A percentile compares a stretch with the other conserved stretches of the same genome.
Conservation (phyloP, 257 asterid species). For the Cinchona pubescens region DNA sequence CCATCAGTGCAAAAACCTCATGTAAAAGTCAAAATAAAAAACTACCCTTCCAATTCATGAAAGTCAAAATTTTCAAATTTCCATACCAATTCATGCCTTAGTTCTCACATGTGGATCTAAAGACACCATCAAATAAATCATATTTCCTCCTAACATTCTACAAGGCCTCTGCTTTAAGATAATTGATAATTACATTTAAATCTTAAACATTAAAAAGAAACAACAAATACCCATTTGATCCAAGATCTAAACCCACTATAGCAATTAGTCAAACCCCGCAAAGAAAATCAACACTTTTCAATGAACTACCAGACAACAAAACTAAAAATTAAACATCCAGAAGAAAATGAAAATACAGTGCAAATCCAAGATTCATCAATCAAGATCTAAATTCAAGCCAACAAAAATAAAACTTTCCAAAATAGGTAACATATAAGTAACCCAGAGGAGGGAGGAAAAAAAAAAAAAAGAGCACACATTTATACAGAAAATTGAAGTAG, state of each 20-base stretch:
- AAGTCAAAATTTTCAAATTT: too few relatives aligned
- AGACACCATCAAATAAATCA: too few relatives aligned
- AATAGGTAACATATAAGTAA: neutral
- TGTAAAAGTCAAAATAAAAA: neutral
- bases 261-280: constrained; percentile 6
- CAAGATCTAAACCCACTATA: constrained; percentile 30
- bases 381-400: constrained; percentile 19
- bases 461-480: neutral
- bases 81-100: too few relatives aligned
- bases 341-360: neutral
- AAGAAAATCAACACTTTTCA: neutral
- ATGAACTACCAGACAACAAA: neutral
- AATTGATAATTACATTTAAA: neutral
- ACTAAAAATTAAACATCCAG: neutral
- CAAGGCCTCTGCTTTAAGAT: neutral
- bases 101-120: too few relatives aligned
- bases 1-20: neutral
- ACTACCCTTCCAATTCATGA: neutral
- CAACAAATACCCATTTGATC: constrained; percentile 18
- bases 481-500: too few relatives aligned
- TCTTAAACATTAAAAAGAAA: neutral
- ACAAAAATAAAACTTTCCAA: neutral
- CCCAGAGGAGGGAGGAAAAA: too few relatives aligned
- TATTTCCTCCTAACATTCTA: neutral
- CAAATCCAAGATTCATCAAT: constrained; percentile 11